Evolutionary conservation across 2,329 filamentous ascomycete genomes (phyloP), one percentile per base, ranked within the genome.

Genomic region (Thelonectria rubi): DNA sequence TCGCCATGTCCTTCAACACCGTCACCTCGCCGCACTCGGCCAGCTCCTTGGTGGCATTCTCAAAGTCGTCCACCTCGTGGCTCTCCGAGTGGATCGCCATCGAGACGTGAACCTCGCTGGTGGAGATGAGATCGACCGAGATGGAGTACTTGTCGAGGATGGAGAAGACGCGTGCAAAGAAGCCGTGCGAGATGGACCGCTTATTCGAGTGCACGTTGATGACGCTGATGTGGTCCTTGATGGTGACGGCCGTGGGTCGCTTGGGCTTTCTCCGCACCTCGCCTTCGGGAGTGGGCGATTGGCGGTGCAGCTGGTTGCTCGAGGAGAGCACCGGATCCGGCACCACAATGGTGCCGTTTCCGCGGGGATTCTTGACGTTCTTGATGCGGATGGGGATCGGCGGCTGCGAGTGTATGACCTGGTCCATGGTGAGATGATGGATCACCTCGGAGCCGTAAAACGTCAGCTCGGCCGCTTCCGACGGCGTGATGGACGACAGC

Each of bases 201-300:
- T 97, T 97, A 82, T 99, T 98, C 55, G 92, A 97, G 83, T 98
- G 94, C 47, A 99, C 93, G 79, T 99, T 99, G 73, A 99, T 92
- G 67, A 99, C 93, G 48, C 94, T 90, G 74, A 99, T 98, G 75
- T 93, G 91, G 78, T 95, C 92, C 82, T 99, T 99, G 81, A 97
- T 97, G 12, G 95, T 99, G 17, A 99, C 94, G 7, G 95, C 92
- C 2, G 92, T 95, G 21, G 92, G 92, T 42, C 91, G 83, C 78
- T 91, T 93, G 14, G 90, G 90, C 58, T 86, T 86, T 71, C 84
- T 85, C 58, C 64, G 58, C 7, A 63, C 55, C 12, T 58, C 53
- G n/a, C 50, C 62, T 15, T 65, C 63, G 53, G 78, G 74, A 21
- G 79, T 79, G 4, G 80, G 80, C 50, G 78, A 74, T 72, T 75